Evolutionary conservation across 2,329 filamentous ascomycete species (phyloP).

Genomic region (Botryotinia globosa): DNA sequence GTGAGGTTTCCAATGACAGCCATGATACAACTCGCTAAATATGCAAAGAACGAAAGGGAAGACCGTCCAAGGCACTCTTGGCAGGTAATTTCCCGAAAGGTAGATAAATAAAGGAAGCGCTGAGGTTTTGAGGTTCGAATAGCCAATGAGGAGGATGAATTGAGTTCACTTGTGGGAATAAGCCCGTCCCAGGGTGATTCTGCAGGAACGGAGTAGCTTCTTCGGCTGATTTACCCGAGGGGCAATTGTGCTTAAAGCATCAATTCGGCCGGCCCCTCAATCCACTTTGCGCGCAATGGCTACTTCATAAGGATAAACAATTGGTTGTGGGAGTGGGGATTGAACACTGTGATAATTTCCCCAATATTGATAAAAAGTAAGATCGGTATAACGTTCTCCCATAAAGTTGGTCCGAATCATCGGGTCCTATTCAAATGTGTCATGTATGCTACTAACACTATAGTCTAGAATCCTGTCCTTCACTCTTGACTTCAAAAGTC

Average conservation of each 20-base stretch:
- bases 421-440: neutral
- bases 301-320: neutral
- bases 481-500: neutral
- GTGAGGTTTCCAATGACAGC: neutral
- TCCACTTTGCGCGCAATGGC: neutral
- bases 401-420: neutral
- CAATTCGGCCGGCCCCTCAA: neutral
- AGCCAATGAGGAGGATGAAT: neutral
- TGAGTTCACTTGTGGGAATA: neutral
- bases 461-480: neutral
- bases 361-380: neutral
- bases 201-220: neutral
- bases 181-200: neutral
- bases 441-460: neutral
- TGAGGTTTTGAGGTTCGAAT: neutral
- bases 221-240: neutral
- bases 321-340: neutral
- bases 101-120: neutral
- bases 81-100: slow-evolving; percentile 1
- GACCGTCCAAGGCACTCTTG: neutral
- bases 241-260: neutral
- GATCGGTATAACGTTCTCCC: neutral
- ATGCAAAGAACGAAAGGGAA: slow-evolving; percentile 3
- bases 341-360: neutral
- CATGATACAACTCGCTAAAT: neutral